Evolutionary conservation across 192 early-diverging fungal genomes (phyloP), one percentile per base, ranked within the genome.

Genomic region (Coemansia sp.): DNA sequence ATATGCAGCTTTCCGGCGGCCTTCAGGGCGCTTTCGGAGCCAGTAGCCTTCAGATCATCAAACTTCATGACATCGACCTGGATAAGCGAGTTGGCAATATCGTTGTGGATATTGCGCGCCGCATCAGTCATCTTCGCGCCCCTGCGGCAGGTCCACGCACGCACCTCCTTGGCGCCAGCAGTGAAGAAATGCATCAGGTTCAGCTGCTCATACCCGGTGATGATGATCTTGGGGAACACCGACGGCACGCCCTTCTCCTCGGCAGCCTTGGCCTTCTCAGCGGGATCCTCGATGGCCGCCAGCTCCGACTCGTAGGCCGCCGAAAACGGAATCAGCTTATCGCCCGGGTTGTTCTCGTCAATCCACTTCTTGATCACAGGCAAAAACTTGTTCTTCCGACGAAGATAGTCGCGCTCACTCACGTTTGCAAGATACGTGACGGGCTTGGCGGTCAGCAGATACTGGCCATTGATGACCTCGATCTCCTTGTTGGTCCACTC

Each of bases 371-470:
- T 91, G 69, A 98, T 94, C 75, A 92, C 84, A 47, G 87, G 82
- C 48, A 95, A 80, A 75, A 87, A 93, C 86, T 91, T 92, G 85
- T 96, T 96, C 86, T 97, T 98, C 81, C 93, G 95, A 64, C 93
- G 86, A 34, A 90, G 69, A 63, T 88, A 99, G 68, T 98, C 95
- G 55, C 84, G 82, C 73, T 95, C 89, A 68, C 83, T 86, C 51
- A 99, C 82, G 81, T 99, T 99, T 67, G 86, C 88, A 58, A 98
- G 86, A 74, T 95, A 95, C 53, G 95, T 92, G 42, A 95, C 94
- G 6, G 97, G 95, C 80, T 99, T 99, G 70, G 95, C 93, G 13
- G 95, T 97, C 58, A 99, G 71, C 54, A 99, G 83, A 47, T 84
- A 80, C 68, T 94, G 84, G 39, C 71, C 58, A 75, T 97, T 98